Base-by-base conservation (phyloP, 192 early-diverging fungal species). In the Diversispora epigaea region DNA sequence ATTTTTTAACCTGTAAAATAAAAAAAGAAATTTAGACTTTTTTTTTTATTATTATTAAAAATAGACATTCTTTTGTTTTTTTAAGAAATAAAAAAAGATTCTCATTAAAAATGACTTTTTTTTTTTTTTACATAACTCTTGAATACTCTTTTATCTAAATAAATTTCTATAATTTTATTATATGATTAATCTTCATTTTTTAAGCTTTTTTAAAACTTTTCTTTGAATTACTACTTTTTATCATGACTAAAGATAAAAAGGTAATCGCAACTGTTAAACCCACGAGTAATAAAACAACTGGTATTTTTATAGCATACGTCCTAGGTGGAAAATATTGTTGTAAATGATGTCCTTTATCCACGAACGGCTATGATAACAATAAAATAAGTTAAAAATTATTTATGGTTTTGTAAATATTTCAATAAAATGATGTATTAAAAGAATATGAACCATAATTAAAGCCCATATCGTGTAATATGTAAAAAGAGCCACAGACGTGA, bases 401-500 rank as follows among this genome's bases (percentile, higher is more conserved):
- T n/a, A n/a, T n/a, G n/a, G n/a, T 21, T 52, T 15, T 12, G 41
- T 32, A 19, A 21, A 39, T 76, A 45, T 19, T 41, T 15, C 19
- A 12, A 12, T 12, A 12, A 10, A 32, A 22, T 25, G 58, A 32
- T 17, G 10, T 19, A 14, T 64, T 65, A 22, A 40, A 4, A 4
- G 44, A 54, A 40, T 7, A 49, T 15, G 14, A 58, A 39, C 92
- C 87, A 97, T 89, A 22, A 96, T 82, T 44, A 97, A 85, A 2
- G 92, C 91, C 96, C 96, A 97, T 61, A 90, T 83, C 19, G 94
- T 90, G 83, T 96, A 97, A 80, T 97, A 97, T 60, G 86, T 73
- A 80, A 96, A 96, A 55, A 95, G 89, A 54, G 88, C 80, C 25
- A 88, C 80, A 52, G 91, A 90, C 63, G 93, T 75, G 8, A 85